These are phyloP conservation scores for Hansenula sp. DNA, from an alignment of 1,139 yeast genomes.

Conservation along the genomic window DNA sequence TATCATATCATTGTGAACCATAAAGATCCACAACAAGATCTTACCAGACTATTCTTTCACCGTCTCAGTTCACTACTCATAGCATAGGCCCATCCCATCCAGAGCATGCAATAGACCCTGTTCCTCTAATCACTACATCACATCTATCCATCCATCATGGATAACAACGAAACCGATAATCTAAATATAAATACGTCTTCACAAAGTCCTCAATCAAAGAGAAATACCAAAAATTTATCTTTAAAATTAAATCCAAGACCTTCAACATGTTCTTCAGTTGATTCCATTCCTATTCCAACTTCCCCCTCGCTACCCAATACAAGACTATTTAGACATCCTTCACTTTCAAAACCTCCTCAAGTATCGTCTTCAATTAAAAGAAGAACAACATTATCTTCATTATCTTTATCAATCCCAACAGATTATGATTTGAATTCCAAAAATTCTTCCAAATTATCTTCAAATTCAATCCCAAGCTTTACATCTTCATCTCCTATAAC, in stretches of 20 bases:
- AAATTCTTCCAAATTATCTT: constrained; percentile 12
- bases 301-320: constrained; percentile 3
- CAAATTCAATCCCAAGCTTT: constrained; percentile 15
- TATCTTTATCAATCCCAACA: constrained; percentile 21
- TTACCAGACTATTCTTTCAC: too few species aligned
- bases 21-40: too few species aligned
- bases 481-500: constrained; percentile 13
- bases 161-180: not conserved
- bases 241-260: not conserved
- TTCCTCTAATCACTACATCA: too few species aligned
- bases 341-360: constrained; percentile 9
- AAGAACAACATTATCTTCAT: constrained; percentile 22
- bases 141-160: not conserved
- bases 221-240: constrained; percentile 6
- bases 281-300: not conserved
- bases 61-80: too few species aligned
- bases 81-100: too few species aligned
- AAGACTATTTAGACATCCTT: constrained; percentile 22
- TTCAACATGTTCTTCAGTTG: constrained; percentile 1
- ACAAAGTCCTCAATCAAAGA: constrained; percentile 7
- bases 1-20: too few species aligned
- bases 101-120: too few species aligned
- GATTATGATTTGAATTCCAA: constrained; percentile 12
- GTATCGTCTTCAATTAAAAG: constrained; percentile 12
- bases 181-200: too few species aligned